phyloP scores from a whole-genome alignment of 1,284 basidiomycete genomes.

The Ustilago shanxiensis region DNA sequence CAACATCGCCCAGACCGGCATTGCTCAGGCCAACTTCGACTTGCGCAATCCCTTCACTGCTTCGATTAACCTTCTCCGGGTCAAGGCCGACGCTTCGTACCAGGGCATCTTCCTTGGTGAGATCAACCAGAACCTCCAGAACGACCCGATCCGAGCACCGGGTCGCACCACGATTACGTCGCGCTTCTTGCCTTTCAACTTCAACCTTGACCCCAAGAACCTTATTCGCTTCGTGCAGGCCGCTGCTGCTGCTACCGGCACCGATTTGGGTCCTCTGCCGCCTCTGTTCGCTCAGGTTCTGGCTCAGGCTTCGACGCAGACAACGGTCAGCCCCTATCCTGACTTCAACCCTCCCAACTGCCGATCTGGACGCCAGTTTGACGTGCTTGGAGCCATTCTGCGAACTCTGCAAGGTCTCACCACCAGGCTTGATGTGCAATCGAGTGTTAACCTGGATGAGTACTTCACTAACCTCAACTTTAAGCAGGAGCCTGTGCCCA shows the following conservation, averaged over 20 bases:
- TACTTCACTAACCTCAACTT: slow-evolving; percentile 76
- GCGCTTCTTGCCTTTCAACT: slow-evolving; percentile 76
- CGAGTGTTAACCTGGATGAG: slow-evolving; percentile 63
- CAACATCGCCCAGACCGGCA: slow-evolving; percentile 65
- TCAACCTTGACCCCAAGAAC: slow-evolving; percentile 77
- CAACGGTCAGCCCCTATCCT: slow-evolving; percentile 74
- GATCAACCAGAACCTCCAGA: slow-evolving; percentile 74
- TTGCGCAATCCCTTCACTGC: slow-evolving; percentile 82
- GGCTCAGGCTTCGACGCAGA: slow-evolving; percentile 76
- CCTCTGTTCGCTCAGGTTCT: slow-evolving; percentile 76
- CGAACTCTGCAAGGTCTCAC: slow-evolving; percentile 76
- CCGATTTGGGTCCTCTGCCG: slow-evolving; percentile 78
- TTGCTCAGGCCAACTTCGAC: slow-evolving; percentile 61
- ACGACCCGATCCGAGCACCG: slow-evolving; percentile 76
- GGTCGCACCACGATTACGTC: slow-evolving; percentile 78
- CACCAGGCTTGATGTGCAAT: slow-evolving; percentile 73
- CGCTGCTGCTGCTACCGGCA: slow-evolving; percentile 75
- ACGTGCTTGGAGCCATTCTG: slow-evolving; percentile 75
- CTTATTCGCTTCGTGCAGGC: slow-evolving; percentile 77
- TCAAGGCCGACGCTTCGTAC: slow-evolving; percentile 75
- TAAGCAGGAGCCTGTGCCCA: slow-evolving; percentile 76
- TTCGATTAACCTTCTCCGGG: slow-evolving; percentile 77
- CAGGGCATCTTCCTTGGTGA: slow-evolving; percentile 70
- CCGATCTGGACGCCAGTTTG: slow-evolving; percentile 74
- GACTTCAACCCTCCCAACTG: slow-evolving; percentile 71